A percentile compares a stretch with the other conserved stretches of the same genome.
Evolutionary conservation across 2,329 filamentous ascomycete genomes (phyloP).

Genomic region (Colletotrichum abscissum): DNA sequence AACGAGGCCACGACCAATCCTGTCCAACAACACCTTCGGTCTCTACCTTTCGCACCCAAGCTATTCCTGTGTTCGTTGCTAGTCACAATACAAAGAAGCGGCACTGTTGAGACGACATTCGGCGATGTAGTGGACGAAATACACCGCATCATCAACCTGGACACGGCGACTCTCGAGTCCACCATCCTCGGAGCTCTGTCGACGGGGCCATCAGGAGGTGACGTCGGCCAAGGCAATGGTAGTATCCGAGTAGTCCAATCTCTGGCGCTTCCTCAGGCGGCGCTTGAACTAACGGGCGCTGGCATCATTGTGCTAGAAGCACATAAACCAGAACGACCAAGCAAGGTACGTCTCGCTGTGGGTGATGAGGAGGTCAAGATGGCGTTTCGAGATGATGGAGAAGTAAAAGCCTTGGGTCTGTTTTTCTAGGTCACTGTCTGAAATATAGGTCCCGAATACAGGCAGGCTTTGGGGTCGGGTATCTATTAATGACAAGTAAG

Average conservation of each 20-base stretch:
- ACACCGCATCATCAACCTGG: conserved; percentile 68
- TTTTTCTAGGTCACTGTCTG: conserved; percentile 42
- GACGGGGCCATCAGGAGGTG: conserved; percentile 20
- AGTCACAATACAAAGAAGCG: conserved; percentile 82
- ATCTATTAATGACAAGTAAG: conserved; percentile 18
- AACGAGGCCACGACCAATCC: conserved; percentile 94
- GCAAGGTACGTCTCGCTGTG: conserved; percentile 86
- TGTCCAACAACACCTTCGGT: conserved; percentile 87
- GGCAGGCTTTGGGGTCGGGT: conserved; percentile 12
- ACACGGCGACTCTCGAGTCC: background rate
- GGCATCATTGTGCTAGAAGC: conserved; percentile 89
- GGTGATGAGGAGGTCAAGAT: conserved; percentile 91
- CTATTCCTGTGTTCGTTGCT: conserved; percentile 87
- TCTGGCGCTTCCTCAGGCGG: conserved; percentile 72
- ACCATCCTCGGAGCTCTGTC: background rate
- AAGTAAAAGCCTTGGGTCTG: conserved; percentile 84
- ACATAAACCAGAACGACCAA: conserved; percentile 83
- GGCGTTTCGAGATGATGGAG: conserved; percentile 88
- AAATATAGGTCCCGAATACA: background rate
- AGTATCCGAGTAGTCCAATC: conserved; percentile 17
- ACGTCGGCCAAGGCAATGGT: conserved; percentile 4
- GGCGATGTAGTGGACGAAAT: conserved; percentile 92
- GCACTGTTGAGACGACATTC: conserved; percentile 86
- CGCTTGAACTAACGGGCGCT: conserved; percentile 85
- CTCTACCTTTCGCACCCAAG: conserved; percentile 84